Evolutionary conservation across 2,329 filamentous ascomycete species (phyloP).

Genomic region (Capronia epimyces): DNA sequence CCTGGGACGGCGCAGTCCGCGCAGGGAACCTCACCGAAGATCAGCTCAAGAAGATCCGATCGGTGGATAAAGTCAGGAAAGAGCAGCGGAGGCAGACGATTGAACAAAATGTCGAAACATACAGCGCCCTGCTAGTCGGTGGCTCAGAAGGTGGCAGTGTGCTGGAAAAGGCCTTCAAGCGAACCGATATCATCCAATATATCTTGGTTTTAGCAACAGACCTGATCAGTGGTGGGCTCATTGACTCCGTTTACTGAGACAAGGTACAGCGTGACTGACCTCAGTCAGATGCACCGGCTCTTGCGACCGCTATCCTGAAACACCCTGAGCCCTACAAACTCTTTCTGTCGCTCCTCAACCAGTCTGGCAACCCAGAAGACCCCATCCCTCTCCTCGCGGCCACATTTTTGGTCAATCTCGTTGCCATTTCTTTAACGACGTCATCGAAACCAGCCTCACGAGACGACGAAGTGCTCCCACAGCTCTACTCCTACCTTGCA

Average conservation of each 20-base stretch:
- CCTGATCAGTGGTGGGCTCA: conserved; percentile 66
- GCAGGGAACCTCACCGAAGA: conserved; percentile 89
- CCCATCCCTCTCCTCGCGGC: conserved; percentile 85
- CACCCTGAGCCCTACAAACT: conserved; percentile 67
- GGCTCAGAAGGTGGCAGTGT: conserved; percentile 62
- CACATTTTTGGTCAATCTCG: conserved; percentile 73
- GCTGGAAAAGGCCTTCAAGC: conserved; percentile 76
- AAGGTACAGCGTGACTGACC: conserved; percentile 1
- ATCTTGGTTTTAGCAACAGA: conserved; percentile 85
- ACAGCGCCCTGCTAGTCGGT: conserved; percentile 74
- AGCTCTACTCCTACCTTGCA: conserved; percentile 80
- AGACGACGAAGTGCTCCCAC: conserved; percentile 69
- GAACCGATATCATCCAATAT: conserved; percentile 89
- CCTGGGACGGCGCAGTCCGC: conserved; percentile 93
- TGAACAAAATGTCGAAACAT: conserved; percentile 72
- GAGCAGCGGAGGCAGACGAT: conserved; percentile 81
- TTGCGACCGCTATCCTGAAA: conserved; percentile 70
- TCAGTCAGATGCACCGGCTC: conserved; percentile 65
- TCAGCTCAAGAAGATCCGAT: conserved; percentile 91
- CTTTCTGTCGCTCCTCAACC: conserved; percentile 75
- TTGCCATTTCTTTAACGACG: conserved; percentile 58
- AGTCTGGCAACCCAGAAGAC: conserved; percentile 78
- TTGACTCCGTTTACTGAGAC: background rate
- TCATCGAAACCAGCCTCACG: conserved; percentile 56
- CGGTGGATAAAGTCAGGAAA: conserved; percentile 91